Percentiles rank a stretch among this genome's conserved stretches.
Conservation (phyloP, 768 basidiomycete species). For the Boletus rufocinnamomeus region DNA sequence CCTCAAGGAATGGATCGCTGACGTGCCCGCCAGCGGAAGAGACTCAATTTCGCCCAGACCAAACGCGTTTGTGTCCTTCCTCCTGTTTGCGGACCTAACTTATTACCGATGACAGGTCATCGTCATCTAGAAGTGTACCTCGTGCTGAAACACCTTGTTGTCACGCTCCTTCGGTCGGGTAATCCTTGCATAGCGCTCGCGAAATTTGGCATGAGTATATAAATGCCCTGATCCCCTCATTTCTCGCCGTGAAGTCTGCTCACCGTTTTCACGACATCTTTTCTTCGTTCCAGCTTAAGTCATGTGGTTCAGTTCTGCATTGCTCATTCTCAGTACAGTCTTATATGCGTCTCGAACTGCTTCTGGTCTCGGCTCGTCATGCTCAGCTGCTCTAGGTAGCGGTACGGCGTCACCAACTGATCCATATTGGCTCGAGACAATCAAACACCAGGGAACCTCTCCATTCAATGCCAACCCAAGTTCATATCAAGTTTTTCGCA, state of each 20-base stretch:
- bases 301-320: constrained; percentile 12
- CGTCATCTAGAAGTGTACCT: neutral
- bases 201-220: constrained; percentile 13
- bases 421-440: constrained; percentile 71
- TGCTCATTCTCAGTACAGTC: constrained; percentile 15
- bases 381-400: constrained; percentile 44
- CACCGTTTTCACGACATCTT: neutral
- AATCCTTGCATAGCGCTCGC: neutral
- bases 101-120: constrained; percentile 3
- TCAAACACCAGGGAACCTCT: constrained; percentile 71
- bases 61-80: constrained; percentile 1
- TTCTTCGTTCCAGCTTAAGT: neutral
- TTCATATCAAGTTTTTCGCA: constrained; percentile 70
- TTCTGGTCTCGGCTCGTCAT: constrained; percentile 48
- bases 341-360: constrained; percentile 1
- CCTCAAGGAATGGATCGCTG: neutral
- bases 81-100: constrained; percentile 1
- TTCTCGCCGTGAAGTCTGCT: neutral
- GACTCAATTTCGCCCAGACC: neutral
- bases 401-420: constrained; percentile 45
- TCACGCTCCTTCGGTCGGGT: constrained; percentile 1
- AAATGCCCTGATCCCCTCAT: constrained; percentile 1
- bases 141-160: constrained; percentile 1
- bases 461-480: constrained; percentile 57
- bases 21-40: constrained; percentile 6